Conservation (phyloP, 148 eudicot species). For the Rhododendron molle region DNA sequence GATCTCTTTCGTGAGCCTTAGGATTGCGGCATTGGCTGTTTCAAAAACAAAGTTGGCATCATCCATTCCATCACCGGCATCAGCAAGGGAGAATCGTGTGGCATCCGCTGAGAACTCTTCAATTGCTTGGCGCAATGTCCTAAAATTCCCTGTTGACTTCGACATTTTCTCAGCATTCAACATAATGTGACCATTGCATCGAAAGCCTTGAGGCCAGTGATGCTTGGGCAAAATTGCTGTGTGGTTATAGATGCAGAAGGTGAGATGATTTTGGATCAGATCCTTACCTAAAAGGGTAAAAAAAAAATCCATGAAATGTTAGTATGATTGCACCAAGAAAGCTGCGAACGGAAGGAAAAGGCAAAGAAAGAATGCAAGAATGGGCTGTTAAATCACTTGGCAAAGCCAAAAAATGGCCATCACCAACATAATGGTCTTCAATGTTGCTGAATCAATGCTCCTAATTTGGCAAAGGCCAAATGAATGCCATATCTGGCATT, state of each 20-base stretch:
- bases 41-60: constrained; percentile 94
- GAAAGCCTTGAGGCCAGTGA: constrained; percentile 87
- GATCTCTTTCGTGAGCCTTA: constrained; percentile 80
- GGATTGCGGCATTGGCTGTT: constrained; percentile 87
- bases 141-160: constrained; percentile 88
- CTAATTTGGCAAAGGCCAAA: neutral
- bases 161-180: constrained; percentile 94
- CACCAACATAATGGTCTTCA: neutral
- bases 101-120: constrained; percentile 89
- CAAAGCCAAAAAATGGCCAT: neutral
- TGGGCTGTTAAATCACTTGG: neutral
- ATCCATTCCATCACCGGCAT: constrained; percentile 97
- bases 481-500: neutral
- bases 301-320: neutral
- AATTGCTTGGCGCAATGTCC: constrained; percentile 70
- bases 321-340: neutral
- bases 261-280: constrained; percentile 91
- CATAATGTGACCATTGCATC: constrained; percentile 92
- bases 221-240: constrained; percentile 61
- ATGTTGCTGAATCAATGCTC: neutral
- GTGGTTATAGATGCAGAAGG: constrained; percentile 86
- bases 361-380: neutral
- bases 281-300: constrained; percentile 63
- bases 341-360: neutral
- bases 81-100: constrained; percentile 78